Percentiles rank a stretch among this genome's conserved stretches.
phyloP scores from a whole-genome alignment of 495 filamentous ascomycete genomes.

The Xylaria scruposa region DNA sequence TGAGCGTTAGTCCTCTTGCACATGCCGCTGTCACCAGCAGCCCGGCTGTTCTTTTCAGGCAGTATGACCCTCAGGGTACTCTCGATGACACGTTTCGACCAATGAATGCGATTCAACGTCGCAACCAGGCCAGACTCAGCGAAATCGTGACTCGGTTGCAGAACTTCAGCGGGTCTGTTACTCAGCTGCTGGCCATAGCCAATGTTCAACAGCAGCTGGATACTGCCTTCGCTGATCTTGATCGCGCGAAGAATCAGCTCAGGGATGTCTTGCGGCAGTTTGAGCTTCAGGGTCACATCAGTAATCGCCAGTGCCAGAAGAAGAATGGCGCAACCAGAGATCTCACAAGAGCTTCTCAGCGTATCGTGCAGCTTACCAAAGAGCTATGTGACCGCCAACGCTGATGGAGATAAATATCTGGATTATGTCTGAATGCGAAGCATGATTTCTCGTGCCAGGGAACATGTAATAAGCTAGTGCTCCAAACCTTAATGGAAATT shows the following conservation, averaged over 20 bases:
- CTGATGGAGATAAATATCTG: background rate
- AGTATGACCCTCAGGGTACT: background rate
- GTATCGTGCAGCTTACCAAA: conserved; percentile 16
- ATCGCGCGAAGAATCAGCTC: conserved; percentile 12
- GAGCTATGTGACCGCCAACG: conserved; percentile 13
- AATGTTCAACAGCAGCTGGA: conserved; percentile 16
- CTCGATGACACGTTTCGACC: background rate
- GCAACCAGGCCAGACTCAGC: conserved; percentile 17
- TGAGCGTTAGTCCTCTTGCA: conserved; percentile 2
- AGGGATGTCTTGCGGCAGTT: conserved; percentile 15
- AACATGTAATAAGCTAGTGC: conserved; percentile 12
- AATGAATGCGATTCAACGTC: conserved; percentile 9
- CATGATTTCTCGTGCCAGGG: conserved; percentile 1
- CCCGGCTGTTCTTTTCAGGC: background rate
- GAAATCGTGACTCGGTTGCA: conserved; percentile 7
- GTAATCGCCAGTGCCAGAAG: conserved; percentile 14
- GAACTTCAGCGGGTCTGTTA: conserved; percentile 18
- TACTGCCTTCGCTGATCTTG: conserved; percentile 12
- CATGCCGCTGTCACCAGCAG: background rate
- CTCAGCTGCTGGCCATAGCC: conserved; percentile 21
- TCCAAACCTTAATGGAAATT: conserved; percentile 15
- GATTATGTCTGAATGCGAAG: background rate
- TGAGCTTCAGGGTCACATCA: conserved; percentile 18
- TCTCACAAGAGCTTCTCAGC: conserved; percentile 15
- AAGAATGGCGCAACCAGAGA: conserved; percentile 7